Base-by-base conservation (phyloP, 768 basidiomycete species). In the Calocybe gangraenosa region DNA sequence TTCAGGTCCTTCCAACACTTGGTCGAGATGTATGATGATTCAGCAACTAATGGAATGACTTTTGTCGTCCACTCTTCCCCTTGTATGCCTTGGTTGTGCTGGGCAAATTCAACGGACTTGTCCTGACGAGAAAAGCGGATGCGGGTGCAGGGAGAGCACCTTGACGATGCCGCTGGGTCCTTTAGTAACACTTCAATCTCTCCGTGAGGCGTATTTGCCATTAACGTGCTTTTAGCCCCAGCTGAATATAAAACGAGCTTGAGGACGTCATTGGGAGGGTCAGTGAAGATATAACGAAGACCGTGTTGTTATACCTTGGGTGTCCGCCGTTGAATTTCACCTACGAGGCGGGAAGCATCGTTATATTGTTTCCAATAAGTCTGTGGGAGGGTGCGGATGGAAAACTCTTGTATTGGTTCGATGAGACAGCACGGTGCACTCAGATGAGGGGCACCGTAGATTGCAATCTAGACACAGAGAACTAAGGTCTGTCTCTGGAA, bases 271-370 rank as follows among this genome's bases (percentile, higher is more conserved):
- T 6, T 5, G 25, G 25, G 34, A 6, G 25, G 21, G 19, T 55
- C 28, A 51, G 23, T 8, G 13, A 39, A n/a, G 33, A 18, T 42
- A 13, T 9, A 40, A 15, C 10, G 17, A 33, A 10, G 18, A 2
- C 13, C 17, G 15, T n/a, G 21, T 11, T 8, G 18, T 47, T 62
- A 11, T 47, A 78, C 80, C 64, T 69, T 69, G 2, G 80, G 77
- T n/a, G 76, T 74, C 20, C 73, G 65, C 48, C 71, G 67, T 49
- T 75, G 80, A 21, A 81, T 65, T 45, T 74, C 69, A 33, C 73
- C 66, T 2, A 80, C 60, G 17, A 74, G 61, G 13, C 59, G 53
- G 3, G 57, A 62, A 7, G 76, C 74, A 48, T 75, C 74, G 28
- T 67, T 68, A 50, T 78, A 81, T 50, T 66, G 65, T 48, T 63